Conservation (phyloP, 805 yeast species). For the Deakozyma indianensis region DNA sequence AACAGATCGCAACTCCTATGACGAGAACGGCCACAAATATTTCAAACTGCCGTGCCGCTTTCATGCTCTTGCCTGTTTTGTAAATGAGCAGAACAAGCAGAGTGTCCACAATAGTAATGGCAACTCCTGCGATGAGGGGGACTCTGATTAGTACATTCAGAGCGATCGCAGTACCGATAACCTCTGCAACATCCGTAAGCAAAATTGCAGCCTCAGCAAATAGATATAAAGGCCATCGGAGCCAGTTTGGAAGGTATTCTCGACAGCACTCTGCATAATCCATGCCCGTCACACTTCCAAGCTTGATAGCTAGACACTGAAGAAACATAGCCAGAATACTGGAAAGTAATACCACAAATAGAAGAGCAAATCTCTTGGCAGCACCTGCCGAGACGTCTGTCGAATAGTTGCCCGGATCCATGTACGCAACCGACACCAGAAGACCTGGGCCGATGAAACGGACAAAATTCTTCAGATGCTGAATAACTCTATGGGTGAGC, state of each 20-base stretch:
- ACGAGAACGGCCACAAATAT: conserved; percentile 66
- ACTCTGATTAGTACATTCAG: conserved; percentile 67
- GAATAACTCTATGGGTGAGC: no score
- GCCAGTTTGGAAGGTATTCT: conserved; percentile 47
- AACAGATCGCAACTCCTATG: conserved; percentile 71
- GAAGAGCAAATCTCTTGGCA: conserved; percentile 60
- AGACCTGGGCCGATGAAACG: conserved; percentile 86
- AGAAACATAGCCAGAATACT: conserved; percentile 78
- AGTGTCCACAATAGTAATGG: conserved; percentile 76
- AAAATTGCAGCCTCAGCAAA: conserved; percentile 84
- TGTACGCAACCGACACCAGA: conserved; percentile 88
- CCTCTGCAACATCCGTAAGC: conserved; percentile 94
- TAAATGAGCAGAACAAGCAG: conserved; percentile 77
- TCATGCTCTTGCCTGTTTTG: conserved; percentile 70
- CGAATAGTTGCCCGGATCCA: conserved; percentile 97
- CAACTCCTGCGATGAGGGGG: conserved; percentile 73
- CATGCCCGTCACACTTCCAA: conserved; percentile 89
- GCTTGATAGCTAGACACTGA: conserved; percentile 70
- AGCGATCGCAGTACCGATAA: conserved; percentile 94
- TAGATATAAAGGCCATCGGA: conserved; percentile 40
- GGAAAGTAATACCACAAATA: conserved; percentile 66
- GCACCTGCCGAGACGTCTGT: conserved; percentile 94
- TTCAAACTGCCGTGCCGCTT: conserved; percentile 67
- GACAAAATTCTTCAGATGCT: conserved; percentile 31
- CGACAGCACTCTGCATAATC: conserved; percentile 84